Evolutionary conservation across 805 yeast genomes (phyloP), one percentile per base, ranked within the genome.

Genomic region (Candida xyloterini): DNA sequence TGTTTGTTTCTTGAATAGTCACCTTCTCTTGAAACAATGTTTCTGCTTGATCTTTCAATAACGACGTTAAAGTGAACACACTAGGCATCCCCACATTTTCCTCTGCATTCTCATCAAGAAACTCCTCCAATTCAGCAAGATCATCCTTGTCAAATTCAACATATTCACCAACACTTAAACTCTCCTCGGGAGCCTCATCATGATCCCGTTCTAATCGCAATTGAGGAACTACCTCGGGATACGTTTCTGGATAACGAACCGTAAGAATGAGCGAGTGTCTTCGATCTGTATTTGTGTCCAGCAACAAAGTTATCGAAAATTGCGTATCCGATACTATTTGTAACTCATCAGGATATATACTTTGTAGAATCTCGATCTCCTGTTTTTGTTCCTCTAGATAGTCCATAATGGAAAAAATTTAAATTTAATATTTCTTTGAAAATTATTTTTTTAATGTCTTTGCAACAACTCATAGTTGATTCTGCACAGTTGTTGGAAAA

Each of bases 301-400:
- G 67, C 15, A 58, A 53, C n/a, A 88, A 51, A 35, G 67, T 67
- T 25, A 91, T 73, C 30, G 76, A 69, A 57, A 78, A 85, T 26
- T 70, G 70, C 6, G 68, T 62, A 15, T 73, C 74, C 1, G 74
- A 56, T 25, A 70, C 52, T 8, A 67, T 53, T n/a, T 58, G 64
- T 23, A 87, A 64, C 60, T 91, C 99, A 57, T 91, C 97, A 5
- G 98, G 99, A 59, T 93, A 91, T 40, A 91, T 91, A 13, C 95
- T 81, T 57, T 86, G 81, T 42, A 91, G 73, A 37, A 93, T 89
- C 61, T 90, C 97, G 32, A 93, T 60, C 62, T 91, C 99, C 64
- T 91, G 96, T 21, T 57, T 62, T 59, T 91, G 97, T 57, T 93
- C 97, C 60, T 86, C 96, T 37, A 62, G 57, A 41, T 81, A 76